Percentiles rank a stretch among this genome's conserved stretches.
Evolutionary conservation across 192 early-diverging fungal species (phyloP).

Genomic region (Coemansia sp.): DNA sequence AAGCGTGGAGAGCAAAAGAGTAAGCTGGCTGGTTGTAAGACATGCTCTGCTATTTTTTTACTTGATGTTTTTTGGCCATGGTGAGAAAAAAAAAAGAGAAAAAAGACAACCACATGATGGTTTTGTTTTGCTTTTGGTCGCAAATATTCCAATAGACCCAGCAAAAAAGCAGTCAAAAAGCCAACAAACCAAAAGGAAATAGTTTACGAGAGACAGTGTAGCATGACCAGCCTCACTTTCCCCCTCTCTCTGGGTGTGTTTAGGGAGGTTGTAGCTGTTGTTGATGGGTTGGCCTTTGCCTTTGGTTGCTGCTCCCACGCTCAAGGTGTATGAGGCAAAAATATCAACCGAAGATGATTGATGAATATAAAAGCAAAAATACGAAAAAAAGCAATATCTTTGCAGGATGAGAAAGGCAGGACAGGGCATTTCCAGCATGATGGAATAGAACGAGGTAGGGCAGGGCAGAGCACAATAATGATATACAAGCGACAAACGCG

Average conservation of each 20-base stretch:
- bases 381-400: constrained; percentile 17
- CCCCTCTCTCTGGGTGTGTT: too few species aligned
- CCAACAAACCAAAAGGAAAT: too few species aligned
- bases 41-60: too few species aligned
- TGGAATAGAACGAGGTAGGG: too few species aligned
- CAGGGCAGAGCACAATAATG: background rate
- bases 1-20: constrained; percentile 1
- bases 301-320: background rate
- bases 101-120: too few species aligned
- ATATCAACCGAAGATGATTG: too few species aligned
- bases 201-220: background rate
- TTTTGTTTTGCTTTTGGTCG: too few species aligned
- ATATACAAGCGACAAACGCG: background rate
- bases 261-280: background rate
- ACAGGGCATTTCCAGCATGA: too few species aligned
- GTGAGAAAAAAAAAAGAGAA: background rate
- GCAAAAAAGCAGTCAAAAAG: too few species aligned
- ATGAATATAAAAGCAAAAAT: background rate
- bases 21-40: too few species aligned
- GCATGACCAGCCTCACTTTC: background rate
- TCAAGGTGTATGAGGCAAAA: too few species aligned
- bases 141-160: too few species aligned
- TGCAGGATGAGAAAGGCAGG: background rate
- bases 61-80: background rate
- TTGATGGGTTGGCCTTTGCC: background rate